Base-by-base conservation (phyloP, 306 rosid genomes). In the Casuarina equisetifolia region DNA sequence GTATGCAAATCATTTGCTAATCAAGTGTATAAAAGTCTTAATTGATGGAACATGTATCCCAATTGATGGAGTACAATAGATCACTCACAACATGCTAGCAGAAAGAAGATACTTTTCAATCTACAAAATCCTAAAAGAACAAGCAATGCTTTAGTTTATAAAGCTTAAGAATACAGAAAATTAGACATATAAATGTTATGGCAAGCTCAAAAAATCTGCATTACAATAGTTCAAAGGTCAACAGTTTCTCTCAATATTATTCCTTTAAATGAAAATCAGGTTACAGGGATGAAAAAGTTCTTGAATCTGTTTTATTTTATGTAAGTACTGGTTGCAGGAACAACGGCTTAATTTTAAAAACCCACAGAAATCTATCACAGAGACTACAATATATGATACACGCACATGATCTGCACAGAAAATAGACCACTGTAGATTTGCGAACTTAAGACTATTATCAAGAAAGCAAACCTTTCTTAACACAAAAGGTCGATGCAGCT, bases 401-500 rank as follows among this genome's bases (percentile, higher is more conserved):
- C 13, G 48, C 32, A 25, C 75, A 39, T 13, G 63, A 69, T 49
- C 59, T 39, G 20, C 76, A 74, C 59, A 69, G 11, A 84, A 73
- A 46, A 49, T 17, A 64, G 75, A 67, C 53, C 67, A 72, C 43
- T 75, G n/a, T 42, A 43, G 49, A 40, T 9, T 63, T 49, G 70
- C 4, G 25, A 13, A 51, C 49, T 71, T 46, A 36, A 43, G 44
- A 42, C 55, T 72, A 53, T 62, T 12, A 69, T 46, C 46, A 45
- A 51, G 7, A 61, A 82, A 64, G 15, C 68, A 74, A 32, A 85
- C 97, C 97, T 95, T 95, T 81, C 97, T 86, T 77, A 95, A 86
- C 71, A 95, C 97, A 87, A 95, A 95, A 17, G 99, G 99, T 13
- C 97, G 89, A 62, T 95, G 93, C 75, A 87, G 85, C 82, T 92